Evolutionary conservation across 2,329 filamentous ascomycete species (phyloP).

Genomic region (Fusarium brevicatenulatum): DNA sequence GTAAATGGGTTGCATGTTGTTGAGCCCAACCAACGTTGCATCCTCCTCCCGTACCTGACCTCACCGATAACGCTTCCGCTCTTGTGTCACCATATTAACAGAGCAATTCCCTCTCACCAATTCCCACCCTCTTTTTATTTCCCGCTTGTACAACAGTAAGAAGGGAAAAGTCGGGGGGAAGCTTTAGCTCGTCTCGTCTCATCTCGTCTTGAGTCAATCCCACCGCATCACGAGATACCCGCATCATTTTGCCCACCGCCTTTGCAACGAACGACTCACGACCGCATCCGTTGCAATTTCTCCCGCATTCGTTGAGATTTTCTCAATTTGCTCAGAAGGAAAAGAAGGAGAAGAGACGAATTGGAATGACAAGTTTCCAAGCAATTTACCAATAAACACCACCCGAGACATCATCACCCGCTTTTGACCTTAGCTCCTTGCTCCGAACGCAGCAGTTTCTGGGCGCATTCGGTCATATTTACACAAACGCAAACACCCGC

Average conservation of each 20-base stretch:
- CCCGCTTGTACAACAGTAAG: not conserved
- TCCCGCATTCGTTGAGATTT: slow-evolving; percentile 1
- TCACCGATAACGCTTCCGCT: slow-evolving; percentile 7
- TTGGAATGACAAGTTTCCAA: slow-evolving; percentile 10
- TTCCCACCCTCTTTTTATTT: not conserved
- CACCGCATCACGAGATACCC: slow-evolving; percentile 33
- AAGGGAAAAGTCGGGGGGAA: not conserved
- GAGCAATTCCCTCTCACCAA: not conserved
- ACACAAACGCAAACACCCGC: slow-evolving; percentile 16
- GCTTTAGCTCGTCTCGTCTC: not conserved
- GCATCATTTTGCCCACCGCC: slow-evolving; percentile 28
- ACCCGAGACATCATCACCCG: slow-evolving; percentile 20
- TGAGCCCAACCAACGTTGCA: slow-evolving; percentile 32
- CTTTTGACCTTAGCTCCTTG: slow-evolving; percentile 4
- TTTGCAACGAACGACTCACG: slow-evolving; percentile 16
- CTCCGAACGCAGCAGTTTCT: slow-evolving; percentile 11
- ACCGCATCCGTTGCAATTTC: slow-evolving; percentile 24
- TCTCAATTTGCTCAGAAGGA: slow-evolving; percentile 8
- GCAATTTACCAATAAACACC: slow-evolving; percentile 8
- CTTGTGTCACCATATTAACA: slow-evolving; percentile 10
- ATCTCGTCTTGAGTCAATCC: slow-evolving; percentile 1
- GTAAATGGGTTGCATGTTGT: slow-evolving; percentile 15
- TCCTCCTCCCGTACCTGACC: not conserved
- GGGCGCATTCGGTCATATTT: slow-evolving; percentile 16
- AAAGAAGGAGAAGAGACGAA: slow-evolving; percentile 22